Percentiles rank a stretch among this genome's conserved stretches.
Evolutionary conservation across 495 filamentous ascomycete genomes (phyloP).

Genomic region (Penicillium ochrochloron): DNA sequence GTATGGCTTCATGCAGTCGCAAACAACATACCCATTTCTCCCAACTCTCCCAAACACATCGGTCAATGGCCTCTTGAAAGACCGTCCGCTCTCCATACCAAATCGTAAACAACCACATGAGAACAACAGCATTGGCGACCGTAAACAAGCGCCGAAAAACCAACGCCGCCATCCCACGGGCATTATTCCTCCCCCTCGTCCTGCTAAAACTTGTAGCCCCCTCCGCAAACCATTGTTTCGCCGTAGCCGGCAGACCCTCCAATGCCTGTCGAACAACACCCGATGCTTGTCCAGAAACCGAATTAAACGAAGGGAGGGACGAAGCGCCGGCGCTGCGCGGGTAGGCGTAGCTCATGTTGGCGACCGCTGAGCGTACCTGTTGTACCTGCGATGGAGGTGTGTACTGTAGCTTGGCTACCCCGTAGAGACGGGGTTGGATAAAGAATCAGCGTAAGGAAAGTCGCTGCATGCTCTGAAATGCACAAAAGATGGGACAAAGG

Average conservation of each 20-base stretch:
- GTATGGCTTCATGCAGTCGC: neutral
- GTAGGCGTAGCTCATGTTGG: conserved; percentile 50
- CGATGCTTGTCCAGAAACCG: conserved; percentile 15
- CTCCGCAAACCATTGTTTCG: conserved; percentile 35
- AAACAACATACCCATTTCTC: conserved; percentile 80
- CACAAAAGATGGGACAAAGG: conserved; percentile 4
- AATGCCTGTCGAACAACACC: conserved; percentile 17
- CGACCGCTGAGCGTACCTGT: conserved; percentile 14
- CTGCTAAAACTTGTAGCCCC: conserved; percentile 12
- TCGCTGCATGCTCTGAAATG: conserved; percentile 30
- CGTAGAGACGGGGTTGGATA: conserved; percentile 17
- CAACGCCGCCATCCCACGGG: conserved; percentile 19
- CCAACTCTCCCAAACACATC: conserved; percentile 86
- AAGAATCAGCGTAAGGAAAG: conserved; percentile 27
- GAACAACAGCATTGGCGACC: conserved; percentile 67
- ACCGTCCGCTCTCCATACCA: conserved; percentile 88
- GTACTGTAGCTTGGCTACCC: conserved; percentile 17
- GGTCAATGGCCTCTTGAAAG: conserved; percentile 67
- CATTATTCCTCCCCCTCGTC: conserved; percentile 16
- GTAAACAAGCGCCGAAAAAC: conserved; percentile 49
- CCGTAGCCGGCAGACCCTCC: conserved; percentile 26
- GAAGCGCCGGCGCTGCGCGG: conserved; percentile 35
- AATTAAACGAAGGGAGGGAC: conserved; percentile 37
- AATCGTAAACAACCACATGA: conserved; percentile 75
- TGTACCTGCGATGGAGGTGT: conserved; percentile 6